Base-by-base conservation (phyloP, 495 filamentous ascomycete species). In the Monascus purpureus region DNA sequence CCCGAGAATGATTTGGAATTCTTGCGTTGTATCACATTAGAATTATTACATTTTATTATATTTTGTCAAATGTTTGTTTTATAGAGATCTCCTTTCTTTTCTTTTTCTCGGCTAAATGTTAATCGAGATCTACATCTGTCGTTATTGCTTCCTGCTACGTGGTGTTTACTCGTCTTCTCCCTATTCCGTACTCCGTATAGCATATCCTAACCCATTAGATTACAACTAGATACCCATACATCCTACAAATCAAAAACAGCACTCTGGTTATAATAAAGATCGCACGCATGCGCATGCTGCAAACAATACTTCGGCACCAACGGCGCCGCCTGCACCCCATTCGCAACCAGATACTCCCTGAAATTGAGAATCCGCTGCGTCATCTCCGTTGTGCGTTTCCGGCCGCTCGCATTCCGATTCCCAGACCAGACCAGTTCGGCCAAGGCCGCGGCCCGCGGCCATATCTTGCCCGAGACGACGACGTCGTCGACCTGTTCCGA, bases 291-390 rank as follows among this genome's bases (percentile, higher is more conserved):
- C 13, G 67, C 65, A 41, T 73, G 54, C 49, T 68, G 57, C 43
- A 69, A 39, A 37, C 68, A 73, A 37, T 67, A 71, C 54, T 70
- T 71, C 6, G 67, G 61, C 45, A 67, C 52, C 23, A 70, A 32
- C 7, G 59, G 52, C 20, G 53, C 42, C 13, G 68, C 68, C 44
- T 47, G 43, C 1, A 73, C 54, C 6, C 67, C 66, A 41, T 66
- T 68, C 0, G 65, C 66, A 25, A 73, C 57, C 5, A 73, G 48
- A 37, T 70, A 73, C 42, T 73, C 68, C 3, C 68, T 54, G 50
- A 73, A 73, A 39, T 73, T 73, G 15, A 73, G 49, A 9, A 73
- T 54, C 13, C 68, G 55, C 55, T 70, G 65, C 6, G 67, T 71
- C 20, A 73, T 47, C 24, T 50, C 30, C 11, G 62, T 73, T 0